Evolutionary conservation across 495 filamentous ascomycete species (phyloP).

Genomic region (Tirmania nivea): DNA sequence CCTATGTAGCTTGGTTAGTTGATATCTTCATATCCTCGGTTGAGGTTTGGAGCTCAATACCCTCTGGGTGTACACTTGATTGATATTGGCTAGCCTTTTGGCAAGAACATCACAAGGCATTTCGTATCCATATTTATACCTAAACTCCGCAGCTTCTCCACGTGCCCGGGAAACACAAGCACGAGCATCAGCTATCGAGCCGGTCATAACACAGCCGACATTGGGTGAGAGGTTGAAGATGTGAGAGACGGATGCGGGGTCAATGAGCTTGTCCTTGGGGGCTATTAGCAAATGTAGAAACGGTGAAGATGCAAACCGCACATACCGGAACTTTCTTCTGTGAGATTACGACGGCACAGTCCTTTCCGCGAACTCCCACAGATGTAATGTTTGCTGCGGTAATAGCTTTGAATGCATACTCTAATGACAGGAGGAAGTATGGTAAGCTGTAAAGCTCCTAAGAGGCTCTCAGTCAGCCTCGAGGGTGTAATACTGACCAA

Average conservation of each 20-base stretch:
- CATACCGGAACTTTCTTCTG: conserved; percentile 99
- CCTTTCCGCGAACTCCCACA: conserved; percentile 83
- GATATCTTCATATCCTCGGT: background rate
- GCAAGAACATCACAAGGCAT: conserved; percentile 96
- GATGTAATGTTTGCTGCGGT: conserved; percentile 97
- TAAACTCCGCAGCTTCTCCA: conserved; percentile 90
- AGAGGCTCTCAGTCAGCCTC: background rate
- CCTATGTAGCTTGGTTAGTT: conserved; percentile 28
- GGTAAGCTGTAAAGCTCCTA: conserved; percentile 5
- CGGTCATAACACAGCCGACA: conserved; percentile 95
- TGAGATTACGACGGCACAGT: conserved; percentile 88
- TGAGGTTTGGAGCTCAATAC: conserved; percentile 17
- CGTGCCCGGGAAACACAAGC: conserved; percentile 79
- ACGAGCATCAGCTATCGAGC: conserved; percentile 90
- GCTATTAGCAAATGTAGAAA: too few species aligned
- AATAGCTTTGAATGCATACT: conserved; percentile 99
- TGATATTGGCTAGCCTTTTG: conserved; percentile 94
- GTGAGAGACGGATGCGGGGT: conserved; percentile 88
- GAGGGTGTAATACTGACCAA: conserved; percentile 46
- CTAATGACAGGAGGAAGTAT: conserved; percentile 23
- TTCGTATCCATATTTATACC: conserved; percentile 97
- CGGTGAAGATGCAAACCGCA: conserved; percentile 1
- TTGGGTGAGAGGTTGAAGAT: conserved; percentile 91
- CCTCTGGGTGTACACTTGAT: conserved; percentile 94
- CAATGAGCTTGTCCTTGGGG: conserved; percentile 85